These are phyloP conservation scores for Tremellales sp. DNA, from an alignment of 1,284 basidiomycete genomes.

Conservation along the genomic window DNA sequence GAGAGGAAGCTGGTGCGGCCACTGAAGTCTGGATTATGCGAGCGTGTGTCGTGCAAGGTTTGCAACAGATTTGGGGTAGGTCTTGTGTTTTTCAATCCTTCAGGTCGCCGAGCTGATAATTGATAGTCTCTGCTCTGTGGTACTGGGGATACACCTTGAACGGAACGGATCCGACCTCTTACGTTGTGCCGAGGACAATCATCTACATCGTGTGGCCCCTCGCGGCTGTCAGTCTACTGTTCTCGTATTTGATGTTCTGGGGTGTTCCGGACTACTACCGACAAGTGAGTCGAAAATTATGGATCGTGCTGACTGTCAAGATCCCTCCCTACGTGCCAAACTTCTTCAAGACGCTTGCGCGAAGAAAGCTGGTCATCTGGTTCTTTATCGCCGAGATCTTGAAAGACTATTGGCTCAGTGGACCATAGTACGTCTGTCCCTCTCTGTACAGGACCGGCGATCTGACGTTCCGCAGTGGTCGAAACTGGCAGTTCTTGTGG, in stretches of 20 bases:
- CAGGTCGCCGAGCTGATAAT: constrained; percentile 3
- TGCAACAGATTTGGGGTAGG: constrained; percentile 78
- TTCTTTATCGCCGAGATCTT: constrained; percentile 84
- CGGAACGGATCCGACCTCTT: constrained; percentile 41
- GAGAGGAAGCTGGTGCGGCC: constrained; percentile 89
- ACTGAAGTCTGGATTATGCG: constrained; percentile 87
- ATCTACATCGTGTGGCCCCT: constrained; percentile 78
- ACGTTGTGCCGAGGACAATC: constrained; percentile 49
- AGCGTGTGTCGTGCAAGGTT: constrained; percentile 85
- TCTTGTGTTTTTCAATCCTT: neutral
- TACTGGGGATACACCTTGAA: constrained; percentile 85
- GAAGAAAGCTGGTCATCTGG: constrained; percentile 85
- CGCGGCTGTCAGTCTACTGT: constrained; percentile 65
- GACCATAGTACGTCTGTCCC: constrained; percentile 56
- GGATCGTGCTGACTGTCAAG: constrained; percentile 51
- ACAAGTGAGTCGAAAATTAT: constrained; percentile 57
- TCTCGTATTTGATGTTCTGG: constrained; percentile 74
- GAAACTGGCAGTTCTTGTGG: constrained; percentile 93
- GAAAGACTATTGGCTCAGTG: constrained; percentile 88
- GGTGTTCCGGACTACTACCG: constrained; percentile 66
- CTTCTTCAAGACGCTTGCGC: constrained; percentile 80
- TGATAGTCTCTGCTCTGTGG: constrained; percentile 72
- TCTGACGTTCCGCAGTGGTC: constrained; percentile 58
- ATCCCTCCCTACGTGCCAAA: constrained; percentile 88
- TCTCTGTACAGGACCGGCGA: constrained; percentile 1